Evolutionary conservation across 1,139 yeast species (phyloP), one percentile per base, ranked within the genome.

Genomic region (Casaregolazyma suthepensis): DNA sequence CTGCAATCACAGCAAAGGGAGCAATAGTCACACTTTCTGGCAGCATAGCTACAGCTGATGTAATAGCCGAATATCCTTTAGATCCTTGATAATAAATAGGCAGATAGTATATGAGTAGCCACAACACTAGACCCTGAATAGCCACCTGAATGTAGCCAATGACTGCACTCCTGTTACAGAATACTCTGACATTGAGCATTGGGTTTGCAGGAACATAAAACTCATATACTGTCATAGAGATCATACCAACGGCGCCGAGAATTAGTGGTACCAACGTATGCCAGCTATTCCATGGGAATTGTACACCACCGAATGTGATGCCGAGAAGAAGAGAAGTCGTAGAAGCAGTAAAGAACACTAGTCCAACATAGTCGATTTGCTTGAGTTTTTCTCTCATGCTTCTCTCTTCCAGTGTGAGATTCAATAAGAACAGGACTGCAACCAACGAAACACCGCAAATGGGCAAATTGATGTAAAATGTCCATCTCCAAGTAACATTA

Each of bases 401-500:
- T 35, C 66, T 66, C 1, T 81, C 74, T 46, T 60, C 70, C 15
- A 80, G 70, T 13, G 84, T 84, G n/a, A 88, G 63, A 48, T 77
- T 73, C 68, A 81, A 82, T n/a, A 78, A 74, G 44, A 74, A 62
- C 6, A 72, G 55, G 48, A 85, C 72, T 18, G 78, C 64, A 0
- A 69, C 64, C 17, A 77, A 67, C 0, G 86, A 83, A 4, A 76
- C 58, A 0, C 85, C 90, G 17, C 87, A 87, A 48, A 84, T 70
- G 3, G 91, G 89, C 54, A 86, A 68, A 64, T 85, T 85, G 61
- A 86, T 75, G 66, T 81, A 86, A 66, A 85, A 86, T 60, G 87
- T 81, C 91, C 91, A 85, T 65, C 93, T 75, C 93, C 93, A 86
- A 17, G 81, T 72, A 1, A 80, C 82, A 51, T 79, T 74, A 7